Evolutionary conservation across 106 monocot species (phyloP), one percentile per base, ranked within the genome.

Genomic region (Hemerocallis citrina): DNA sequence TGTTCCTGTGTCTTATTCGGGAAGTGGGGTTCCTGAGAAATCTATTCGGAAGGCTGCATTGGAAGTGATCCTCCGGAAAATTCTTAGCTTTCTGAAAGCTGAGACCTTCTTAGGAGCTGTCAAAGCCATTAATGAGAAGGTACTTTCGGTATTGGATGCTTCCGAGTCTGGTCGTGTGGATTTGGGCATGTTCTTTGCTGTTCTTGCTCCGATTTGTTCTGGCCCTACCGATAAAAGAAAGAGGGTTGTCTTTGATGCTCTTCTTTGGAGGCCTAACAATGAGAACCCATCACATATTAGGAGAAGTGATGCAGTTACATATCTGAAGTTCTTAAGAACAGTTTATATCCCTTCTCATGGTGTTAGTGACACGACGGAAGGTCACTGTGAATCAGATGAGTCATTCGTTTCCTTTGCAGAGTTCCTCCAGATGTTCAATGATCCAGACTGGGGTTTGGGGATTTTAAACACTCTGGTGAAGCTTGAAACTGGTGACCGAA

Each of bases 381-480:
- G 91, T 59, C 91, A 77, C 66, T 87, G 91, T 17, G 87, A 85
- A 64, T 75, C 91, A 10, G 85, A 98, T 62, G 54, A 79, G 46
- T 81, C 91, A 5, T 47, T 73, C 72, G 67, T 98, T 22, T 88
- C 96, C 2, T 98, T 73, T 55, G 14, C 71, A 13, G 91, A 91
- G 67, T 98, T 91, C 55, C 54, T 88, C 15, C 88, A 91, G 61
- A 98, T 98, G 78, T 98, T 98, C 68, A 77, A 92, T 79, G 96
- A 98, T 61, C 81, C 72, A 19, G 91, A 98, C 57, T 85, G 91
- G 96, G 96, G 96, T n/a, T 98, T 98, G 79, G 91, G 91, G 23
- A 88, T 98, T 29, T 66, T 98, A 28, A 55, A 62, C 32, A 98
- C 96, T 9, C 58, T 98, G 71, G 88, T 88, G 52, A 98, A 88